A percentile compares a stretch with the other conserved stretches of the same genome.
These are phyloP conservation scores for Testicularia cyperi DNA, from an alignment of 1,284 basidiomycete genomes.

Conservation along the genomic window DNA sequence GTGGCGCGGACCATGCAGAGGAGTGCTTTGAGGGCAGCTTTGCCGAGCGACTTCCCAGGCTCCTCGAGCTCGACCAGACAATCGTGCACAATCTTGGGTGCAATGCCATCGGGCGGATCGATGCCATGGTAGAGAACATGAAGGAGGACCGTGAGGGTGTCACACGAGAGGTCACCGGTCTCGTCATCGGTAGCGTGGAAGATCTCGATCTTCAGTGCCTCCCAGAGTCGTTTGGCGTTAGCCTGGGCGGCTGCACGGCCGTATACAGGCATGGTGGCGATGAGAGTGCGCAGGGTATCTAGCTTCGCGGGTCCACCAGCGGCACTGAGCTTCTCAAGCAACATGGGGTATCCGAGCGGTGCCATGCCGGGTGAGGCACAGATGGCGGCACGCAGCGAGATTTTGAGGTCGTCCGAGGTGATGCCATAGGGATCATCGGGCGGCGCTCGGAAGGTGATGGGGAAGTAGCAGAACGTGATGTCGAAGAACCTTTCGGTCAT, in stretches of 20 bases:
- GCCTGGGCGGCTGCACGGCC: conserved; percentile 47
- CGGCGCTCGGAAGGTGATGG: conserved; percentile 92
- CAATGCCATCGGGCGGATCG: conserved; percentile 46
- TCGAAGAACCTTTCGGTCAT: conserved; percentile 81
- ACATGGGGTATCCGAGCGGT: conserved; percentile 78
- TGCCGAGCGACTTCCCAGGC: conserved; percentile 49
- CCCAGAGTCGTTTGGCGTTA: conserved; percentile 48
- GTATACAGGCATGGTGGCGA: conserved; percentile 52
- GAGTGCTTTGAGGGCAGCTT: conserved; percentile 39
- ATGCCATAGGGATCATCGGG: conserved; percentile 94
- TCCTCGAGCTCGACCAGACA: conserved; percentile 45
- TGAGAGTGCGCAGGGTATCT: conserved; percentile 52
- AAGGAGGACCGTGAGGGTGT: conserved; percentile 43
- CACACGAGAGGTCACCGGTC: conserved; percentile 38
- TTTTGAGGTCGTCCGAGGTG: conserved; percentile 80
- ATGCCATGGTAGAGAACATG: conserved; percentile 47
- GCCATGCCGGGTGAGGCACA: conserved; percentile 81
- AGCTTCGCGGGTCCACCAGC: conserved; percentile 78
- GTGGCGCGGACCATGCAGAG: conserved; percentile 39
- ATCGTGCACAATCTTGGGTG: conserved; percentile 49
- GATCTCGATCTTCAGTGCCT: conserved; percentile 54
- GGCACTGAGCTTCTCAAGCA: conserved; percentile 87
- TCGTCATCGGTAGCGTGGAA: conserved; percentile 58
- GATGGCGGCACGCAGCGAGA: conserved; percentile 72
- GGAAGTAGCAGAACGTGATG: conserved; percentile 97